A percentile compares a stretch with the other conserved stretches of the same genome.
These are phyloP conservation scores for Solioccasus polychromus DNA, from an alignment of 768 basidiomycete species.

Conservation along the genomic window DNA sequence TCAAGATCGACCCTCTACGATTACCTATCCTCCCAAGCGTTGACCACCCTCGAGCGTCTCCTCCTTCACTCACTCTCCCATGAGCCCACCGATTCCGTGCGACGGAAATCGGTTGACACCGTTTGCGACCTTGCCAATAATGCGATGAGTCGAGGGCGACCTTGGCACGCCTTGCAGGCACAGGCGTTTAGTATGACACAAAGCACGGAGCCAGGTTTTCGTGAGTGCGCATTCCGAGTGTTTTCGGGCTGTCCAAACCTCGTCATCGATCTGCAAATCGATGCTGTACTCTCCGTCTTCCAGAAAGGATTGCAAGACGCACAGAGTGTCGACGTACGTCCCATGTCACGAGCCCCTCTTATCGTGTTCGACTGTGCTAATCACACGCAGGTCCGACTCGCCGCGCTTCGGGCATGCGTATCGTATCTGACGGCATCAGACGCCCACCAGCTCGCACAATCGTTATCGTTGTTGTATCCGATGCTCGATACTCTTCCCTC, in stretches of 20 bases:
- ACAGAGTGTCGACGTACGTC: slow-evolving; percentile 59
- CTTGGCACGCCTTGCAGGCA: slow-evolving; percentile 79
- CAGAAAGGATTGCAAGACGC: slow-evolving; percentile 66
- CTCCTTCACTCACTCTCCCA: slow-evolving; percentile 67
- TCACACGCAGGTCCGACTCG: slow-evolving; percentile 60
- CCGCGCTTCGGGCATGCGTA: slow-evolving; percentile 67
- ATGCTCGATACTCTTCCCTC: slow-evolving; percentile 74
- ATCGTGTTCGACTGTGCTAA: not conserved
- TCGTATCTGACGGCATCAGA: slow-evolving; percentile 68
- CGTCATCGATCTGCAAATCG: slow-evolving; percentile 72
- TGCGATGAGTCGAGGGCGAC: slow-evolving; percentile 73
- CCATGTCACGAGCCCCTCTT: not conserved
- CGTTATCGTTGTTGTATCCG: slow-evolving; percentile 57
- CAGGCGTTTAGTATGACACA: slow-evolving; percentile 65
- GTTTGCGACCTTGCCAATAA: slow-evolving; percentile 74
- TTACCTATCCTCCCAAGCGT: slow-evolving; percentile 63
- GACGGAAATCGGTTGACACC: slow-evolving; percentile 72
- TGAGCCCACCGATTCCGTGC: slow-evolving; percentile 56
- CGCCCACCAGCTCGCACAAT: slow-evolving; percentile 56
- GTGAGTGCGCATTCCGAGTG: slow-evolving; percentile 66
- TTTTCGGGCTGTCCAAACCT: slow-evolving; percentile 75
- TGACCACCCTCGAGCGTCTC: slow-evolving; percentile 67
- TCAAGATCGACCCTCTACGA: slow-evolving; percentile 69
- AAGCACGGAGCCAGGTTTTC: slow-evolving; percentile 31
- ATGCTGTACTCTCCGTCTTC: slow-evolving; percentile 64